phyloP scores from a whole-genome alignment of 169 alveolate species.

The Plasmodium chabaudi region DNA sequence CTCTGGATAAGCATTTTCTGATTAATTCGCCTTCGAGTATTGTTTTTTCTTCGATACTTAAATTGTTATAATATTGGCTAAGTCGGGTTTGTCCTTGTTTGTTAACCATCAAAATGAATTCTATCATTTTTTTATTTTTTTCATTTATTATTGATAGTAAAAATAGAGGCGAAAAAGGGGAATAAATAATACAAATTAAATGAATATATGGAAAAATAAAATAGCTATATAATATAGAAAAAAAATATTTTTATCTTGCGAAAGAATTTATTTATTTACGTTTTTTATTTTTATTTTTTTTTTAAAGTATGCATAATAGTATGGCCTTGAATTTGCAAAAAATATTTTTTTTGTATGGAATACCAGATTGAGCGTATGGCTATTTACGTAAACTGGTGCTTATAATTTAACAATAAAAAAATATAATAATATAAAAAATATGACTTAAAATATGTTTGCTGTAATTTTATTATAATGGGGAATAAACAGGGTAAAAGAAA shows the following conservation, averaged over 20 bases:
- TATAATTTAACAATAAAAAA: too few relatives aligned
- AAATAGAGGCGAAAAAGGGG: background rate
- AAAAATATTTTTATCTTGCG: background rate
- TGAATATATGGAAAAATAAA: background rate
- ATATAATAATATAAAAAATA: too few relatives aligned
- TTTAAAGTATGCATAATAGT: background rate
- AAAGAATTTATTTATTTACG: background rate
- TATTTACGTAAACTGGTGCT: too few relatives aligned
- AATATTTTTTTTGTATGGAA: too few relatives aligned
- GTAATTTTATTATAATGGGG: constrained; percentile 47
- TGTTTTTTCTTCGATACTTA: constrained; percentile 94
- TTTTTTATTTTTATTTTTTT: background rate
- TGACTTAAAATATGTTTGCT: background rate
- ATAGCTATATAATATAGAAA: too few relatives aligned
- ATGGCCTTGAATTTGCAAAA: too few relatives aligned
- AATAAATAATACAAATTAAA: background rate
- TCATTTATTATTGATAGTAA: background rate
- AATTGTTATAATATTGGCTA: constrained; percentile 91
- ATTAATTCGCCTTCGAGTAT: constrained; percentile 98
- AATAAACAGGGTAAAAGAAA: constrained; percentile 31
- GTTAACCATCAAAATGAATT: constrained; percentile 97
- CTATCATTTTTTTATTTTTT: constrained; percentile 89
- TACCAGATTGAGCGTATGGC: too few relatives aligned
- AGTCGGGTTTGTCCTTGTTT: constrained; percentile 98
- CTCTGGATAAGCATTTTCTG: constrained; percentile 96